Conservation (phyloP, 441 rosid species). For the Populus hybrid region DNA sequence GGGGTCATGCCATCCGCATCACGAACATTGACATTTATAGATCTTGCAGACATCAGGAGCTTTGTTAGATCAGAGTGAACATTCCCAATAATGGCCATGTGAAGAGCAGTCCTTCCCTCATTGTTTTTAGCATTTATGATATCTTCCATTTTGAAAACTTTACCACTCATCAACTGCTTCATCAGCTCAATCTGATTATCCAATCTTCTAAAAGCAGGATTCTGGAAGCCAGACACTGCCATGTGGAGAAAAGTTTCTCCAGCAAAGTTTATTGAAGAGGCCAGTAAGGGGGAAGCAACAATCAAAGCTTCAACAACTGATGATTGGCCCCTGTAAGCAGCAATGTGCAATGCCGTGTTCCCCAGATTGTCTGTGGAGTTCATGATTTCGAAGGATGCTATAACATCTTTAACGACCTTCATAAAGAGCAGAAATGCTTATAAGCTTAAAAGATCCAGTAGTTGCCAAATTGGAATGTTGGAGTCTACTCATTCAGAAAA, state of each 20-base stretch:
- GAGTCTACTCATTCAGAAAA: neutral
- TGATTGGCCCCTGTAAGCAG: slow-evolving; percentile 76
- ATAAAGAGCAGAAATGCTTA: slow-evolving; percentile 4
- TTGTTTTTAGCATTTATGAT: slow-evolving; percentile 62
- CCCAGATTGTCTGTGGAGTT: slow-evolving; percentile 60
- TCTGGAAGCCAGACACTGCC: slow-evolving; percentile 75
- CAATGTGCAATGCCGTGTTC: slow-evolving; percentile 75
- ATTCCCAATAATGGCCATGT: slow-evolving; percentile 73
- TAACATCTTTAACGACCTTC: slow-evolving; percentile 71
- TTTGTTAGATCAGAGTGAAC: slow-evolving; percentile 69
- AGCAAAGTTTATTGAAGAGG: slow-evolving; percentile 51
- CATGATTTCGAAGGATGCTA: slow-evolving; percentile 43
- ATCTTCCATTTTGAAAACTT: slow-evolving; percentile 32
- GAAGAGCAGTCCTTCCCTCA: slow-evolving; percentile 80
- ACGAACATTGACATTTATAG: slow-evolving; percentile 59
- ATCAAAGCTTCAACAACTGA: slow-evolving; percentile 63
- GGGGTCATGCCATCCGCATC: slow-evolving; percentile 80
- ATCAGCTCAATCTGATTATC: slow-evolving; percentile 80
- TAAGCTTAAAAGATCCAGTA: neutral
- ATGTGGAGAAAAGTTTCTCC: slow-evolving; percentile 87
- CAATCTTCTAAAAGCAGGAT: slow-evolving; percentile 68
- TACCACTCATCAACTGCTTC: slow-evolving; percentile 51
- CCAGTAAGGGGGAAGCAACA: slow-evolving; percentile 54
- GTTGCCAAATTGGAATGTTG: neutral
- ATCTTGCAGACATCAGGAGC: slow-evolving; percentile 74